These are phyloP conservation scores for Cutaneotrichosporon cyanovorans DNA, from an alignment of 1,284 basidiomycete species.

Conservation along the genomic window DNA sequence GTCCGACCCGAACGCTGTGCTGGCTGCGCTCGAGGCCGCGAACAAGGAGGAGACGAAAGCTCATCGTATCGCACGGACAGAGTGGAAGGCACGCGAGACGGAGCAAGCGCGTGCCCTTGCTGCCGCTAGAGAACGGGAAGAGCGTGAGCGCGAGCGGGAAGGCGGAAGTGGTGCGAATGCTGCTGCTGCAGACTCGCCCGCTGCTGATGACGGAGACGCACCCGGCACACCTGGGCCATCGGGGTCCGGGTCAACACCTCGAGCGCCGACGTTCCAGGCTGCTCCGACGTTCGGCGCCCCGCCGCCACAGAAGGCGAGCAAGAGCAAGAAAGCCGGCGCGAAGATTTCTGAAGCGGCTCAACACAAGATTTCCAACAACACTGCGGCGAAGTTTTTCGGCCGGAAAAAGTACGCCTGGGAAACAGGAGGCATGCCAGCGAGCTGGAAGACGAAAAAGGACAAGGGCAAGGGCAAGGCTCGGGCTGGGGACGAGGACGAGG, in stretches of 20 bases:
- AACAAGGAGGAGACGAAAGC: conserved; percentile 36
- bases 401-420: conserved; percentile 38
- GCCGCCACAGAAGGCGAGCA: conserved; percentile 13
- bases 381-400: conserved; percentile 18
- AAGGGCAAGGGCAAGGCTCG: conserved; percentile 23
- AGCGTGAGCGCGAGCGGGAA: conserved; percentile 8
- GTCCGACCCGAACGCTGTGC: conserved; percentile 28
- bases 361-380: conserved; percentile 35
- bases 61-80: conserved; percentile 33
- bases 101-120: conserved; percentile 26
- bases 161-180: background rate
- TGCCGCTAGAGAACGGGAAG: conserved; percentile 10
- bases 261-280: conserved; percentile 12
- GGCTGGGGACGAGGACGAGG: conserved; percentile 1
- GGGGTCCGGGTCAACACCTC: conserved; percentile 1
- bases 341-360: conserved; percentile 32
- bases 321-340: conserved; percentile 11
- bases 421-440: conserved; percentile 13
- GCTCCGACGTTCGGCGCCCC: conserved; percentile 17
- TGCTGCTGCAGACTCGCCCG: background rate
- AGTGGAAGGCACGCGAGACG: conserved; percentile 35
- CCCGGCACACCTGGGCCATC: no score
- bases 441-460: background rate
- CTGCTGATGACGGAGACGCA: background rate
- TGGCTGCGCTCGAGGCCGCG: conserved; percentile 25